These are phyloP conservation scores for Thielaviopsis euricoi DNA, from an alignment of 2,329 filamentous ascomycete species.

Conservation along the genomic window DNA sequence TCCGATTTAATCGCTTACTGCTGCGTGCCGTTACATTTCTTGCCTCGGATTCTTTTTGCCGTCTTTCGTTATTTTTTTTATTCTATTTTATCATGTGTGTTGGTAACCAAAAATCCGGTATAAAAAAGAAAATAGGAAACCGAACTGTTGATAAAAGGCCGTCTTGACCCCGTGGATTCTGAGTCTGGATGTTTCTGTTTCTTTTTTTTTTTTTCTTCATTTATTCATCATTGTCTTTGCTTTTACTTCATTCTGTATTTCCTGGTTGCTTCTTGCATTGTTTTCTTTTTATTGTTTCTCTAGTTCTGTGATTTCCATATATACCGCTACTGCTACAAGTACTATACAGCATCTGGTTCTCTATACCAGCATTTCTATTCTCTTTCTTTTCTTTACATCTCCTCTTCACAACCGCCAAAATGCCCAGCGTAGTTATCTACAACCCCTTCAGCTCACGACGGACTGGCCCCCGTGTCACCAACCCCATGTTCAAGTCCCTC, in stretches of 20 bases:
- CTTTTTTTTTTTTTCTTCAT: too few species aligned
- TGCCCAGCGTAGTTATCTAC: conserved; percentile 7
- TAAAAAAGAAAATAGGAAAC: too few species aligned
- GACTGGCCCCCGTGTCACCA: conserved; percentile 7
- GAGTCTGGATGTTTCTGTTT: background rate
- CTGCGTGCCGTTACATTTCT: background rate
- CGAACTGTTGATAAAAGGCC: too few species aligned
- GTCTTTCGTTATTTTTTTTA: background rate
- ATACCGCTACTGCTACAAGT: background rate
- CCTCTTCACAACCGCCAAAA: background rate
- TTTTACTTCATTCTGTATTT: background rate
- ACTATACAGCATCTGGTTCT: background rate
- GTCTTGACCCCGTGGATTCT: background rate
- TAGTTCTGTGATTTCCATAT: background rate
- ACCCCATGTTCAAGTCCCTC: conserved; percentile 7
- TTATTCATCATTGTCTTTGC: background rate
- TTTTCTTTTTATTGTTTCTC: background rate
- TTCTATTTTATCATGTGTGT: too few species aligned
- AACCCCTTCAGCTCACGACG: conserved; percentile 7
- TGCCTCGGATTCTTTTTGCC: background rate
- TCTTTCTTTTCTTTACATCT: background rate
- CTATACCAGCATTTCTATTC: background rate
- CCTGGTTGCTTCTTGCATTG: background rate
- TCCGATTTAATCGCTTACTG: background rate
- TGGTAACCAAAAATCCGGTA: too few species aligned